Percentiles rank a stretch among this genome's conserved stretches.
Conservation (phyloP, 176 grass and related monocot genomes). For the Otatea glauca region DNA sequence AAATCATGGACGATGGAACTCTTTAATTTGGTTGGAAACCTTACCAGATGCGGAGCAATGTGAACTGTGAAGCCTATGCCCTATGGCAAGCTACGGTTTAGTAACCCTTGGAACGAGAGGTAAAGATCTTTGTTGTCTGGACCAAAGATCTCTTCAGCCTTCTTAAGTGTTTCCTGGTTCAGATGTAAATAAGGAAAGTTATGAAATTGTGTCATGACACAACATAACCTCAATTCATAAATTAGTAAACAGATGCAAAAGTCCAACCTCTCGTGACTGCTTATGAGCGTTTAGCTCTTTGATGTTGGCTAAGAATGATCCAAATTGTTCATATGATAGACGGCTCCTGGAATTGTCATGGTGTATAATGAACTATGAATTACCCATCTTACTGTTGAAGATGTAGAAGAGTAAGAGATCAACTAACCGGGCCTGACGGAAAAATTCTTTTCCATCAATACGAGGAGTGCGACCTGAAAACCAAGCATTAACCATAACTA, state of each 20-base stretch:
- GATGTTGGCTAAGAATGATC: constrained; percentile 93
- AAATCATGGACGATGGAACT: background rate
- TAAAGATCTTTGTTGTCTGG: constrained; percentile 83
- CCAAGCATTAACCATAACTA: constrained; percentile 7
- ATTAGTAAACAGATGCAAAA: background rate
- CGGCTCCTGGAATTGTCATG: constrained; percentile 67
- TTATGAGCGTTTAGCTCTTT: constrained; percentile 94
- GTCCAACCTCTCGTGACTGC: constrained; percentile 82
- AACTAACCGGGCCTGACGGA: constrained; percentile 85
- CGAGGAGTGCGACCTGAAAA: constrained; percentile 78
- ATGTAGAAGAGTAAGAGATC: background rate
- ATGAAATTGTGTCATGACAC: background rate
- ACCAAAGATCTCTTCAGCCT: constrained; percentile 96
- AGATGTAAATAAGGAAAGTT: constrained; percentile 7
- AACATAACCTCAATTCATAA: background rate
- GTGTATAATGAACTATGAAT: constrained; percentile 7
- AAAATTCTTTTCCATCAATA: constrained; percentile 97
- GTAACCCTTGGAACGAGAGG: constrained; percentile 85
- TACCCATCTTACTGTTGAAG: background rate
- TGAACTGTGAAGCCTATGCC: constrained; percentile 10
- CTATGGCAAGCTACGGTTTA: constrained; percentile 71
- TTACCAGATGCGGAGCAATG: constrained; percentile 3
- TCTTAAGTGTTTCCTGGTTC: constrained; percentile 87
- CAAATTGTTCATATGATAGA: constrained; percentile 98
- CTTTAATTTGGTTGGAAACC: background rate